Evolutionary conservation across 495 filamentous ascomycete species (phyloP), one percentile per base, ranked within the genome.

Genomic region (Oidiodendron maius): DNA sequence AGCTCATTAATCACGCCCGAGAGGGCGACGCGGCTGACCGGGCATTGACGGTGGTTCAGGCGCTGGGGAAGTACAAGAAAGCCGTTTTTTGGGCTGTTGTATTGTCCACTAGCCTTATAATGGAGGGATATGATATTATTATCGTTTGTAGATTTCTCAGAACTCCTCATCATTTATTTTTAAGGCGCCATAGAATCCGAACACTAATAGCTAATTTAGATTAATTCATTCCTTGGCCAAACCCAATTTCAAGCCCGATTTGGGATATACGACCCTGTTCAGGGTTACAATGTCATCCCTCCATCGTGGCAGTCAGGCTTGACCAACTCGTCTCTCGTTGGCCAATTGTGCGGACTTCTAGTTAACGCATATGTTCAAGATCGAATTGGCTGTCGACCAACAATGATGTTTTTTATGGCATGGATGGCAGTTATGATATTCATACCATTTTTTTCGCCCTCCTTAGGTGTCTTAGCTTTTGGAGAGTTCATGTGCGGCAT

Each of bases 401-500:
- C 56, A 5, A 49, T 68, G 24, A 53, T 78, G 40, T 16, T 46
- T 3, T 53, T 46, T 37, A 57, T 57, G 55, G 25, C 37, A 18
- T 57, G 50, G 50, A 51, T 78, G 44, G 72, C 62, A 22, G 66
- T 61, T 0, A 69, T 77, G 46, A 69, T 78, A 42, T 78, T 76
- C 63, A 70, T 80, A 44, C 64, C 69, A 3, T 76, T 82, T 69
- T 84, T 83, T 35, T 78, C 83, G 21, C 66, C 70, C 4, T 80
- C 67, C 49, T 70, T 87, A 34, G 59, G 77, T 26, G 60, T 78
- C 3, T 71, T 89, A 37, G 66, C 83, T 4, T 76, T 72, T 4
- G 84, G 75, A 21, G 82, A 83, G 59, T 73, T 87, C 26, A 70
- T 89, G 42, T 78, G 79, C 47, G 84, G 84, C 48, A 77, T 89